These are phyloP conservation scores for Ceratocystis colombiana DNA, from an alignment of 2,329 filamentous ascomycete species.

Conservation along the genomic window DNA sequence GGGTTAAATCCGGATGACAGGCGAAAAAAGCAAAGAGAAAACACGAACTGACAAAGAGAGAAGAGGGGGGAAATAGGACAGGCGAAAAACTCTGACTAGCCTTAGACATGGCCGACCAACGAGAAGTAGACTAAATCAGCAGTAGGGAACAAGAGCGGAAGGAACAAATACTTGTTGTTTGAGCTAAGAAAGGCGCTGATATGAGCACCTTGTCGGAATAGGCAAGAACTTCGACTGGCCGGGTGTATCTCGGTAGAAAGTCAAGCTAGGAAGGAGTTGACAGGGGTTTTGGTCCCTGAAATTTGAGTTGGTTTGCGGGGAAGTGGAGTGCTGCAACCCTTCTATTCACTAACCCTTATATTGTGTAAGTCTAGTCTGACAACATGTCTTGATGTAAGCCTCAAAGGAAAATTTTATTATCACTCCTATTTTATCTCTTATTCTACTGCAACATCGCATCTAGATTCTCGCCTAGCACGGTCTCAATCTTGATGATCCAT, in stretches of 20 bases:
- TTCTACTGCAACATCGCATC: conserved; percentile 78
- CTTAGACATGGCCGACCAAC: background rate
- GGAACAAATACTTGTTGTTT: background rate
- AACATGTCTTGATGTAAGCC: background rate
- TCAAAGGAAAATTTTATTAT: background rate
- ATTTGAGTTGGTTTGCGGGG: background rate
- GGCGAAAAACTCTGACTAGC: background rate
- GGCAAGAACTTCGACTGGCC: background rate
- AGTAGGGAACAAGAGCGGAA: background rate
- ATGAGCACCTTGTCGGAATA: background rate
- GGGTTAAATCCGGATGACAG: background rate
- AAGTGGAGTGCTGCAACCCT: background rate
- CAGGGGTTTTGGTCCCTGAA: background rate
- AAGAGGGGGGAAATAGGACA: background rate
- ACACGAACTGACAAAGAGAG: background rate
- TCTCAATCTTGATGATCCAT: conserved; percentile 88
- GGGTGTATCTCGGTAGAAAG: conserved; percentile 6
- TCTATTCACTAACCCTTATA: no score
- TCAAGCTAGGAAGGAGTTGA: background rate
- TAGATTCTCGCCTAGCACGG: conserved; percentile 77
- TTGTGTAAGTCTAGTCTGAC: no score
- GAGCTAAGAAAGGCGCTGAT: background rate
- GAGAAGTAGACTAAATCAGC: background rate
- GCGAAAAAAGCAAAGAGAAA: background rate
- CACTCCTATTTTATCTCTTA: background rate